Base-by-base conservation (phyloP, 305 asterid genomes). In the Fraxinus latifolia region DNA sequence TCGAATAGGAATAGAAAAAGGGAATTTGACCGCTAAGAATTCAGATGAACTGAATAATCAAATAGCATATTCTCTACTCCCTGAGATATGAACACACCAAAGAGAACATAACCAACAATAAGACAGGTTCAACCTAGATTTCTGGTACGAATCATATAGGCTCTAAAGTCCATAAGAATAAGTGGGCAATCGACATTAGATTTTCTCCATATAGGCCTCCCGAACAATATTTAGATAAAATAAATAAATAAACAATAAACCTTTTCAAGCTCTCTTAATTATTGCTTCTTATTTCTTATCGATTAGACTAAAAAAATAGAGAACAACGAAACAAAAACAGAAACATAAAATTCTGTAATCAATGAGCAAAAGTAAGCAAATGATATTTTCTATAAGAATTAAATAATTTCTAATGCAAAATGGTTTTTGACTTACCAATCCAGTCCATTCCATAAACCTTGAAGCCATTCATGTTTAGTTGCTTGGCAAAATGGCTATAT, bases 371-470 rank as follows among this genome's bases (percentile, higher is more conserved):
- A 5, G 9, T 55, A 55, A n/a, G 11, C 27, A 55, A 55, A 15
- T 5, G 27, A 17, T 47, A 55, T 15, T 55, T 55, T n/a, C 11
- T 5, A 8, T 27, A 1, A 74, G 27, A 68, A 42, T 19, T 76
- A 36, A 44, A 50, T 23, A 31, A 12, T 58, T 33, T 21, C 25
- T 36, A 15, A 47, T 21, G 77, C 21, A 25, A 34, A 58, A 53
- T 77, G 67, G 84, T 79, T 75, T 82, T 14, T 73, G 53, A 87
- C 93, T 88, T 83, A 94, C 99, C 99, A 82, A 92, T 89, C 99
- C 99, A 95, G 79, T 95, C 99, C 98, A 95, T 91, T 78, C 93
- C 99, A 72, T 93, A 91, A 67, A 92, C 98, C 89, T 94, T 95
- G 84, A 89, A 89, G 85, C 98, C 99, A 84, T 91, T 90, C 39